These are phyloP conservation scores for Bipolaris gigantea DNA, from an alignment of 2,329 filamentous ascomycete species.

Conservation along the genomic window DNA sequence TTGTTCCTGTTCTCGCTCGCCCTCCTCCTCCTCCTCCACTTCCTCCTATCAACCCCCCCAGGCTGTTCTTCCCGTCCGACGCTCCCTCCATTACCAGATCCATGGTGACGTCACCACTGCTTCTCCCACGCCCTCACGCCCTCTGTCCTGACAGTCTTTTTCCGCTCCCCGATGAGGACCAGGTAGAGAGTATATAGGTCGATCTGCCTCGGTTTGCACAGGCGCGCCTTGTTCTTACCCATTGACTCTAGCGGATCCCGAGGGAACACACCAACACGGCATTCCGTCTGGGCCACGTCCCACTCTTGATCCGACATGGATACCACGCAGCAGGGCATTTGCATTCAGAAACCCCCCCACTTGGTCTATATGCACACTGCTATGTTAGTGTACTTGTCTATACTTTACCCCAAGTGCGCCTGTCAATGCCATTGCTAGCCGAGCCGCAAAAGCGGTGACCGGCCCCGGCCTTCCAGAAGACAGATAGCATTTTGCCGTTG, in stretches of 20 bases:
- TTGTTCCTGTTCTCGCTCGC: too few species aligned
- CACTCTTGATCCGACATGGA: conserved; percentile 1
- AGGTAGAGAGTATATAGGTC: background rate
- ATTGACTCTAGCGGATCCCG: too few species aligned
- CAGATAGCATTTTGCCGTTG: conserved; percentile 17
- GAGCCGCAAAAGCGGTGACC: background rate
- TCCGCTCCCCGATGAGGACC: background rate
- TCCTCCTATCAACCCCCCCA: background rate
- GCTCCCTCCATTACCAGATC: background rate
- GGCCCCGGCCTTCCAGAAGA: conserved; percentile 6
- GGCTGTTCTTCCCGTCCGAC: background rate
- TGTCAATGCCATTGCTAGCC: background rate
- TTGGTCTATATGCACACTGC: background rate
- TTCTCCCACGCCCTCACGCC: background rate
- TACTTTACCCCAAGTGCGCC: background rate
- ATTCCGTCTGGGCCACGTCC: background rate
- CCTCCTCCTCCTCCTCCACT: background rate
- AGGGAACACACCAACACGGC: background rate
- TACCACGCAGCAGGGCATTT: background rate
- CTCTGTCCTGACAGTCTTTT: background rate
- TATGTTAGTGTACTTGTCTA: background rate
- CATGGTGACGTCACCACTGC: background rate
- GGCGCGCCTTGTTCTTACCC: background rate
- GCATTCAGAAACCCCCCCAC: background rate
- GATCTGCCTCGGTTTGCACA: background rate